phyloP scores from a whole-genome alignment of 495 filamentous ascomycete genomes.

The Penicillium manginii region DNA sequence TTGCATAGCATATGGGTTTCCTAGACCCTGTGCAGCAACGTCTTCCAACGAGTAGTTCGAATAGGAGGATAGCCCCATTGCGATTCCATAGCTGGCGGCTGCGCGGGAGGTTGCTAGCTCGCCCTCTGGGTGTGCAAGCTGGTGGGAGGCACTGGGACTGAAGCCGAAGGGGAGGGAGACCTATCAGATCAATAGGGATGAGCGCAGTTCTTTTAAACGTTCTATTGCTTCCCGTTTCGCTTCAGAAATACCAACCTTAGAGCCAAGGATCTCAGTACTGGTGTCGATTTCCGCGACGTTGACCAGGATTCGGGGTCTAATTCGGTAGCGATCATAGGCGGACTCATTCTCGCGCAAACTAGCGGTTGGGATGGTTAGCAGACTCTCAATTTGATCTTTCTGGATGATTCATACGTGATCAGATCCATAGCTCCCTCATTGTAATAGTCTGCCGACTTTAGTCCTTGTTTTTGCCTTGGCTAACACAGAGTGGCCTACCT shows the following conservation, averaged over 20 bases:
- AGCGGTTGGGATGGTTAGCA: not conserved
- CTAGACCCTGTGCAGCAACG: constrained; percentile 44
- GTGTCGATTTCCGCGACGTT: constrained; percentile 57
- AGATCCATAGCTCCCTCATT: constrained; percentile 52
- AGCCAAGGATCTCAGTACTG: constrained; percentile 49
- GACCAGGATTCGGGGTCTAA: constrained; percentile 58
- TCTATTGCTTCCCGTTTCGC: not conserved
- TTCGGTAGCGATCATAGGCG: constrained; percentile 56
- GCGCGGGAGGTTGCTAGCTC: constrained; percentile 80
- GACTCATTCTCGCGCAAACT: constrained; percentile 54
- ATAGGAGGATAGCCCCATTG: constrained; percentile 60
- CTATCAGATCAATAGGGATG: constrained; percentile 23
- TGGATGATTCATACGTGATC: constrained; percentile 28
- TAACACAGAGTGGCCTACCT: constrained; percentile 23
- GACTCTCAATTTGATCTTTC: not conserved
- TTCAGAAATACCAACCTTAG: constrained; percentile 19
- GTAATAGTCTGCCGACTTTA: constrained; percentile 47
- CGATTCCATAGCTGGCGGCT: constrained; percentile 72
- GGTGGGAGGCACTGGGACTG: constrained; percentile 83
- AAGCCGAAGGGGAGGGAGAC: constrained; percentile 82
- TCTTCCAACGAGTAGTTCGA: constrained; percentile 56
- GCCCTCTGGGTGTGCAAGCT: constrained; percentile 83
- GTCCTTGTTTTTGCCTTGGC: not conserved
- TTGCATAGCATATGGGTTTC: constrained; percentile 61
- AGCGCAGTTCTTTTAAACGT: not conserved